phyloP scores from a whole-genome alignment of 2,329 filamentous ascomycete species.

The Colletotrichum euphorbiae region DNA sequence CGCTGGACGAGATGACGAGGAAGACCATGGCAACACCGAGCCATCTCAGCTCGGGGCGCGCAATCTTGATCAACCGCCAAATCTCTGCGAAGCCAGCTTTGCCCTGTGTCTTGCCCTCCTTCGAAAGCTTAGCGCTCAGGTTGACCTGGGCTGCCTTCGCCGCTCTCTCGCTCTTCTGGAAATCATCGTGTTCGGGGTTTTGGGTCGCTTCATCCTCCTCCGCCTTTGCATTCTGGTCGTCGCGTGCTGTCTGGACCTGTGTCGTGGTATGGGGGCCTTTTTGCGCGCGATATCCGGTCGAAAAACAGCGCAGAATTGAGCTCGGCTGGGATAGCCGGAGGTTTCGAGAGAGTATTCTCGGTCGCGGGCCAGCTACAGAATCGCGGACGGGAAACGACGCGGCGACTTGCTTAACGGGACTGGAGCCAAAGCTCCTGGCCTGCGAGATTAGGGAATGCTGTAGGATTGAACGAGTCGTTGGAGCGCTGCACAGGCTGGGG shows the following conservation, averaged over 20 bases:
- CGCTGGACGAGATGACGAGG: conserved; percentile 87
- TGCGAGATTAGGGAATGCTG: conserved; percentile 33
- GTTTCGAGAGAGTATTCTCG: conserved; percentile 1
- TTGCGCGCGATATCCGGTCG: conserved; percentile 43
- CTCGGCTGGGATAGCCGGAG: conserved; percentile 7
- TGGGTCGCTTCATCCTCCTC: conserved; percentile 51
- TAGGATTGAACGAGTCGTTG: conserved; percentile 13
- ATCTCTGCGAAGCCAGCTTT: conserved; percentile 79
- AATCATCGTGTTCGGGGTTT: conserved; percentile 51
- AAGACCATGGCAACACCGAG: conserved; percentile 84
- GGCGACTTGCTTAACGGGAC: background rate
- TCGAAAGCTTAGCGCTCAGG: conserved; percentile 86
- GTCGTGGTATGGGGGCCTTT: conserved; percentile 35
- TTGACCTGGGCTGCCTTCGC: conserved; percentile 90
- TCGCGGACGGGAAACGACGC: background rate
- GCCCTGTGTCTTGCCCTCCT: conserved; percentile 73
- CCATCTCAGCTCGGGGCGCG: conserved; percentile 83
- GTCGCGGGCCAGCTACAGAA: background rate
- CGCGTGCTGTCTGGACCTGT: background rate
- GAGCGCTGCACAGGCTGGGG: conserved; percentile 37
- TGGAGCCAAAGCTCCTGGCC: conserved; percentile 16
- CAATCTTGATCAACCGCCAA: conserved; percentile 89
- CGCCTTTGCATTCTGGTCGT: conserved; percentile 33
- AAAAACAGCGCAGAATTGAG: conserved; percentile 46
- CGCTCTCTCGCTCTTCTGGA: conserved; percentile 83